These are phyloP conservation scores for Pythium diclinum DNA, from an alignment of 352 stramenopile genomes.

Conservation along the genomic window DNA sequence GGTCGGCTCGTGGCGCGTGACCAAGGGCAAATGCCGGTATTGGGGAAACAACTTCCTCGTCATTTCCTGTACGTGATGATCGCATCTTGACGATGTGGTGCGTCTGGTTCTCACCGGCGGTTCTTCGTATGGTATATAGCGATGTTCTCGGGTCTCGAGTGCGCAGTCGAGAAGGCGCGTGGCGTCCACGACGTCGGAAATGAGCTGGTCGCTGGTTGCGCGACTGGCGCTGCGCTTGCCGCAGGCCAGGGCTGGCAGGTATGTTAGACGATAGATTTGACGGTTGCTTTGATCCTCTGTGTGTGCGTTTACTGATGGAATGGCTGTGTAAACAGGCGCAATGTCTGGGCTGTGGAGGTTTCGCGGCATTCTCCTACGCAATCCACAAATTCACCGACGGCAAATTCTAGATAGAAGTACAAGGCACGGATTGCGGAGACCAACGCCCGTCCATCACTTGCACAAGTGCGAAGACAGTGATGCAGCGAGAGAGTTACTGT, in stretches of 20 bases:
- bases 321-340: slow-evolving; percentile 46
- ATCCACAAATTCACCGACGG: slow-evolving; percentile 88
- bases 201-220: slow-evolving; percentile 91
- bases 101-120: too few species aligned
- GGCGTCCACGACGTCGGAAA: slow-evolving; percentile 95
- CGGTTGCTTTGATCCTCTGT: not conserved
- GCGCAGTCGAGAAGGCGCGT: slow-evolving; percentile 91
- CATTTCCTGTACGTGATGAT: slow-evolving; percentile 53
- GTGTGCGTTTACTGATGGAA: not conserved
- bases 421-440: not conserved
- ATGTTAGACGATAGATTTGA: not conserved
- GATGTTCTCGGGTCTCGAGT: slow-evolving; percentile 95
- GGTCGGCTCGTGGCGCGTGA: slow-evolving; percentile 63
- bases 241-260: slow-evolving; percentile 89
- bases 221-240: slow-evolving; percentile 93
- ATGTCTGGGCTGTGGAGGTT: slow-evolving; percentile 91
- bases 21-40: slow-evolving; percentile 72
- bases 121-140: too few species aligned
- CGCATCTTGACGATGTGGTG: too few species aligned
- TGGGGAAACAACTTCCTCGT: slow-evolving; percentile 88
- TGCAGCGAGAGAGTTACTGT: not conserved
- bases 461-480: not conserved
- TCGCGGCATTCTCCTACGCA: slow-evolving; percentile 89
- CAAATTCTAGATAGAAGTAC: slow-evolving; percentile 43
- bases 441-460: not conserved